Conservation (phyloP, 768 basidiomycete genomes). For the Dioszegia hungarica region DNA sequence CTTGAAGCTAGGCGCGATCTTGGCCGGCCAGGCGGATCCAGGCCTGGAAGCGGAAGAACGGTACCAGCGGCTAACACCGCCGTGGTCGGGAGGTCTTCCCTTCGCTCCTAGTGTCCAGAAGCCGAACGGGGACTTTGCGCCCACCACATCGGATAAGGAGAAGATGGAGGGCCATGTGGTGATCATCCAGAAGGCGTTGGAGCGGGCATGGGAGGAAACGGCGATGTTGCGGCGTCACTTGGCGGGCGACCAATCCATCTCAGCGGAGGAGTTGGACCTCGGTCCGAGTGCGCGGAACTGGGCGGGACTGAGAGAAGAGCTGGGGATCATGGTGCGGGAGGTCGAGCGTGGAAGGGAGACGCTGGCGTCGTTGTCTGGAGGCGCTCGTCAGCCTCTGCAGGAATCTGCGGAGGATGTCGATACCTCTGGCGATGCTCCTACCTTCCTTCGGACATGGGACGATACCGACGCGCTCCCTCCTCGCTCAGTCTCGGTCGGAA, state of each 20-base stretch:
- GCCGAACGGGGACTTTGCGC: slow-evolving; percentile 5
- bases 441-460: slow-evolving; percentile 9
- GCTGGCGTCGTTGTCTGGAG: background rate
- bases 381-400: background rate
- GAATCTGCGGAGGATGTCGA: background rate
- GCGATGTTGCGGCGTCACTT: background rate
- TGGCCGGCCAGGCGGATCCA: background rate
- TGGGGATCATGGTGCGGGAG: slow-evolving; percentile 33
- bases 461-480: slow-evolving; percentile 5
- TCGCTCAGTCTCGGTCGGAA: slow-evolving; percentile 2
- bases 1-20: slow-evolving; percentile 3
- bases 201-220: background rate
- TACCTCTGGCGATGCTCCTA: background rate
- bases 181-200: slow-evolving; percentile 5
- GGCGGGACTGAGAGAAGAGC: slow-evolving; percentile 21
- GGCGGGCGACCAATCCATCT: background rate
- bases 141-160: background rate
- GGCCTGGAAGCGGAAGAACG: background rate
- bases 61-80: background rate
- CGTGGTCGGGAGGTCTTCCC: background rate
- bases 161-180: slow-evolving; percentile 1
- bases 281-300: too few species aligned
- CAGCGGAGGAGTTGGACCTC: background rate
- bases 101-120: background rate
- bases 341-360: slow-evolving; percentile 38